These are phyloP conservation scores for Penicillium paradoxum DNA, from an alignment of 495 filamentous ascomycete genomes.

Conservation along the genomic window DNA sequence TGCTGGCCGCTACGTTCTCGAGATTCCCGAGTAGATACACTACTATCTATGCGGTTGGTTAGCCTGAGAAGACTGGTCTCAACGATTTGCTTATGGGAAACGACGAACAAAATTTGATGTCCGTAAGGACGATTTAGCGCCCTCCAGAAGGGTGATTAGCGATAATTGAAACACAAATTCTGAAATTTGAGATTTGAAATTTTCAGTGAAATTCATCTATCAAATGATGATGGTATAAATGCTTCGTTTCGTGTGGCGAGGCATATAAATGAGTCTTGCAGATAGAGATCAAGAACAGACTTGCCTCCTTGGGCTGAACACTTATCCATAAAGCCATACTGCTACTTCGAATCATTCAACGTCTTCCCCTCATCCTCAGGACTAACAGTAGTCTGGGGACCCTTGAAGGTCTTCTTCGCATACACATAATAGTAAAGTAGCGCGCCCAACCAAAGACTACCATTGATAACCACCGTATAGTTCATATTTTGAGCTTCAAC, in stretches of 20 bases:
- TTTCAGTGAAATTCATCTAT: not conserved
- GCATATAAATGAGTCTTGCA: not conserved
- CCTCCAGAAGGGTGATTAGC: not conserved
- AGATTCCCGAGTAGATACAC: constrained; percentile 50
- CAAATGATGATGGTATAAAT: not conserved
- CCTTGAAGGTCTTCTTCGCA: constrained; percentile 67
- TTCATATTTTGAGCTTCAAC: constrained; percentile 52
- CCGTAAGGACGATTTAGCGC: not conserved
- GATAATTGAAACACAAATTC: not conserved
- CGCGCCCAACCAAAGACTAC: constrained; percentile 55
- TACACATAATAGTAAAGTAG: constrained; percentile 59
- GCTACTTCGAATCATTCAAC: not conserved
- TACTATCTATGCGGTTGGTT: not conserved
- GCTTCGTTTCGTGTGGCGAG: not conserved
- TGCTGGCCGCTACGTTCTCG: constrained; percentile 82
- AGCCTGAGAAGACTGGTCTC: not conserved
- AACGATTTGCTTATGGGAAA: not conserved
- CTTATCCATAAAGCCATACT: not conserved
- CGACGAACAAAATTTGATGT: not conserved
- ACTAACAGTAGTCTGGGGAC: constrained; percentile 60
- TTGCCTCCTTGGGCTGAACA: no score
- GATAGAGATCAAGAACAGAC: no score
- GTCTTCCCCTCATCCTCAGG: constrained; percentile 23
- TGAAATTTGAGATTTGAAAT: not conserved
- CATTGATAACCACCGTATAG: constrained; percentile 61